phyloP scores from a whole-genome alignment of 73 alveolate genomes.

The Diophrys appendiculata region DNA sequence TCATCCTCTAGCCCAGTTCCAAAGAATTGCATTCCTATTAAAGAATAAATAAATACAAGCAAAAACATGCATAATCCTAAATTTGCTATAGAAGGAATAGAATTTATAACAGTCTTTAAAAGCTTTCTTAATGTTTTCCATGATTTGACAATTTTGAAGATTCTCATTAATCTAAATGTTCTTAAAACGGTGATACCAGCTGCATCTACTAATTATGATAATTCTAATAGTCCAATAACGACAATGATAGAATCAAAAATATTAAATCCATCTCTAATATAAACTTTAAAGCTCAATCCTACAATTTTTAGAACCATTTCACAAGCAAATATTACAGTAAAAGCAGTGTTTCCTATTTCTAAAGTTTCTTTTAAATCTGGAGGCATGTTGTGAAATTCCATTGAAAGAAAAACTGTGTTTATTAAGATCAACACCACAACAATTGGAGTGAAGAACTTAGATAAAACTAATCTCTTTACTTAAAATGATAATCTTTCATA shows the following conservation, averaged over 20 bases:
- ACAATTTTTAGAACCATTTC: slow-evolving; percentile 43
- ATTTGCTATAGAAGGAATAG: slow-evolving; percentile 12
- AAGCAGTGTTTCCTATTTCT: slow-evolving; percentile 21
- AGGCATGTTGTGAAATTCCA: slow-evolving; percentile 54
- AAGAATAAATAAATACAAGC: slow-evolving; percentile 40
- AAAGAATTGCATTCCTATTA: slow-evolving; percentile 57
- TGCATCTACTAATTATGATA: slow-evolving; percentile 8
- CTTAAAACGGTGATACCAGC: slow-evolving; percentile 53
- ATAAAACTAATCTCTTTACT: slow-evolving; percentile 10
- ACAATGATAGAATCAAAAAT: slow-evolving; percentile 40
- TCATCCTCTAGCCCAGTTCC: slow-evolving; percentile 34
- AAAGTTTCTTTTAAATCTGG: slow-evolving; percentile 2
- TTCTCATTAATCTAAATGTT: slow-evolving; percentile 56
- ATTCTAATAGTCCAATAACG: slow-evolving; percentile 12
- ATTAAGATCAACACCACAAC: slow-evolving; percentile 36
- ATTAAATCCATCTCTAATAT: slow-evolving; percentile 33
- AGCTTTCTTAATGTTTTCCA: slow-evolving; percentile 48
- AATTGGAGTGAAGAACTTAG: slow-evolving; percentile 8
- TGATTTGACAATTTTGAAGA: slow-evolving; percentile 53
- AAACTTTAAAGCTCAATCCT: slow-evolving; percentile 34
- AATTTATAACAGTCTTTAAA: slow-evolving; percentile 11
- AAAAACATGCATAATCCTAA: slow-evolving; percentile 23
- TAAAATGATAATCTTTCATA: slow-evolving; percentile 1
- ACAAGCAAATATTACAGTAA: slow-evolving; percentile 38
- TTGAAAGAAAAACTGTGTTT: slow-evolving; percentile 55